phyloP scores from a whole-genome alignment of 306 rosid genomes.

The Biancaea sappan region DNA sequence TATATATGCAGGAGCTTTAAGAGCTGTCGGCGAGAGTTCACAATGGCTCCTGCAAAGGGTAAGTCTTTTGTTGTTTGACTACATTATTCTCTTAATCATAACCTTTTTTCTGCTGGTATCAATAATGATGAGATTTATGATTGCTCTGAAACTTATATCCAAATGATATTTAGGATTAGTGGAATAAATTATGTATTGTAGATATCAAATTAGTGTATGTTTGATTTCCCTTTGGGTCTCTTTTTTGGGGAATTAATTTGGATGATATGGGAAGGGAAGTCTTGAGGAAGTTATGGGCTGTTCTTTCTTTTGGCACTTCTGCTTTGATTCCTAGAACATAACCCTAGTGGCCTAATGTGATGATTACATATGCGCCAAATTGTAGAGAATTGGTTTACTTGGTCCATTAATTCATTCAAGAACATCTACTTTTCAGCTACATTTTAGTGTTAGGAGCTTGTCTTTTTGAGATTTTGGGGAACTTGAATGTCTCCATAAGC shows the following conservation, averaged over 20 bases:
- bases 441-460: background rate
- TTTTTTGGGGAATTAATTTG: too few relatives aligned
- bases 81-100: background rate
- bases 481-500: background rate
- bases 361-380: background rate
- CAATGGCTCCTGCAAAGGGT: constrained; percentile 52
- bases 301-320: background rate
- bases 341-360: background rate
- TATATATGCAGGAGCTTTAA: constrained; percentile 29
- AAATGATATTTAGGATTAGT: background rate
- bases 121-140: background rate
- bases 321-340: too few relatives aligned
- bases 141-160: background rate
- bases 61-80: background rate
- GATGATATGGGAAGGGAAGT: too few relatives aligned
- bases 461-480: background rate
- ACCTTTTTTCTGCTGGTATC: background rate
- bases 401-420: background rate
- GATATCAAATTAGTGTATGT: background rate
- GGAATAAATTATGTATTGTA: background rate
- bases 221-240: background rate
- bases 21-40: constrained; percentile 14
- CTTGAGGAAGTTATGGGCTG: too few relatives aligned
- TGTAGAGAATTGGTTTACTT: background rate
- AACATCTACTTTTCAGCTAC: background rate